A percentile compares a stretch with the other conserved stretches of the same genome.
phyloP scores from a whole-genome alignment of 331 rosid genomes.

The Rosa hybrid region DNA sequence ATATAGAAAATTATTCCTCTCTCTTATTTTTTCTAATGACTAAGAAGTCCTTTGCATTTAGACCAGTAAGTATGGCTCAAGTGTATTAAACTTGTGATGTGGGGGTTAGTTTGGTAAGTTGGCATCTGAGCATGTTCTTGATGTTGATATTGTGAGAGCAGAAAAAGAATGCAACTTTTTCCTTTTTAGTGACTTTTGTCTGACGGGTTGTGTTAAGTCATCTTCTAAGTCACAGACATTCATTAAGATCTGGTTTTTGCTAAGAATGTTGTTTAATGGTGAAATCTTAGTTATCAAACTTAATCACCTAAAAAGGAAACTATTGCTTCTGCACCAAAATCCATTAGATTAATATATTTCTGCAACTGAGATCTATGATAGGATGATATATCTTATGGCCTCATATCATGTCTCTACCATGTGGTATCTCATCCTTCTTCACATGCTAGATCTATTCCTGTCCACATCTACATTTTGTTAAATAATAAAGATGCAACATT shows the following conservation, averaged over 20 bases:
- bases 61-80: background rate
- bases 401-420: background rate
- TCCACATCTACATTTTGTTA: conserved; percentile 13
- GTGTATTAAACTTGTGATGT: background rate
- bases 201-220: conserved; percentile 6
- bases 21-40: conserved; percentile 3
- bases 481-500: background rate
- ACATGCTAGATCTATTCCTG: conserved; percentile 34
- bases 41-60: conserved; percentile 3
- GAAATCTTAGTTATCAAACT: conserved; percentile 18
- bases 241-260: background rate
- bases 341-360: conserved; percentile 26
- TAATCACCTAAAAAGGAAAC: background rate
- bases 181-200: conserved; percentile 17
- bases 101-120: conserved; percentile 14
- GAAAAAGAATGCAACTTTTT: background rate
- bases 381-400: background rate
- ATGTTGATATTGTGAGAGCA: background rate
- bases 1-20: background rate
- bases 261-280: conserved; percentile 9
- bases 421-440: conserved; percentile 33
- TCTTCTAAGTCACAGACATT: conserved; percentile 1
- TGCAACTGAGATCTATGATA: conserved; percentile 10
- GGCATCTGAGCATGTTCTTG: background rate
- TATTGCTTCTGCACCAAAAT: conserved; percentile 1